Conservation (phyloP, 2,329 filamentous ascomycete species). For the Zymoseptoria pseudotritici region DNA sequence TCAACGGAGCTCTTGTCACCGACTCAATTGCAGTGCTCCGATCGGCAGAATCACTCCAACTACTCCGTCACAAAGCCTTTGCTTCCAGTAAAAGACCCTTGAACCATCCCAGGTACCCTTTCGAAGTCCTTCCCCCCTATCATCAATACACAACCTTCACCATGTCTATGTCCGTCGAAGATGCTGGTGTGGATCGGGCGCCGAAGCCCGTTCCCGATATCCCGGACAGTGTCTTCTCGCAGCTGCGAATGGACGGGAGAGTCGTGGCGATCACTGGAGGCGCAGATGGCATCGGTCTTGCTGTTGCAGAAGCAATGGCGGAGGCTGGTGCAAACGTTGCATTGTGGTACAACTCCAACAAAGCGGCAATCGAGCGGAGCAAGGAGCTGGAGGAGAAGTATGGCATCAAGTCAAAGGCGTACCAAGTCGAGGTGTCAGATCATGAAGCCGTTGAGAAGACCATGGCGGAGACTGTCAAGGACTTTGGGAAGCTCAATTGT, state of each 20-base stretch:
- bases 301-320: constrained; percentile 84
- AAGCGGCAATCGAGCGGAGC: constrained; percentile 29
- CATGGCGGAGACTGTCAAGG: constrained; percentile 59
- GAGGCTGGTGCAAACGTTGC: constrained; percentile 80
- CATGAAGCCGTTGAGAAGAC: constrained; percentile 59
- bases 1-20: too few species aligned
- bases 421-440: constrained; percentile 71
- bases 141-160: constrained; percentile 2
- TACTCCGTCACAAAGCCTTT: background rate
- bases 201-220: constrained; percentile 23
- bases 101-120: background rate
- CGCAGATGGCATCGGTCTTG: constrained; percentile 75
- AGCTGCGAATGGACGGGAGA: constrained; percentile 73
- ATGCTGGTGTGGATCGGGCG: constrained; percentile 16
- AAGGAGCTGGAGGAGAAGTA: constrained; percentile 15
- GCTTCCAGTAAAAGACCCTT: background rate
- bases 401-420: constrained; percentile 24
- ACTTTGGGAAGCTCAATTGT: constrained; percentile 75
- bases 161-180: constrained; percentile 30
- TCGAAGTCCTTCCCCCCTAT: background rate
- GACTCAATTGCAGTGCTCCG: background rate
- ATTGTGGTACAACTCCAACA: constrained; percentile 84
- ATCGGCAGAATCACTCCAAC: background rate
- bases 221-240: constrained; percentile 24
- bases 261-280: constrained; percentile 82